Conservation (phyloP, 176 grass and related monocot genomes). For the Tuctoria greenei region DNA sequence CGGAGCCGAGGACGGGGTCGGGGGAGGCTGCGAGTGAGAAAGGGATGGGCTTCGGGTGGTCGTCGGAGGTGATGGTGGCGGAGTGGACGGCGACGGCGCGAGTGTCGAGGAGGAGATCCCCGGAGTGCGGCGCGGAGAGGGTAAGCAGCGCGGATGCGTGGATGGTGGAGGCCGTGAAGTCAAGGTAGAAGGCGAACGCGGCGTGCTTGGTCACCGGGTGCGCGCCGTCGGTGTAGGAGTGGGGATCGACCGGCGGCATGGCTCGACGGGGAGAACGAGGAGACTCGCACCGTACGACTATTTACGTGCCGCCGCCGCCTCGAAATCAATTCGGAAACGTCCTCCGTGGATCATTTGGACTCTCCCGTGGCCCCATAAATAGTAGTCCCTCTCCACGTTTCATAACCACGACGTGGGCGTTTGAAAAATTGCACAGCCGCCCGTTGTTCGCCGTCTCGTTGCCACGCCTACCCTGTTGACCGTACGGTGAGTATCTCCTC, state of each 20-base stretch:
- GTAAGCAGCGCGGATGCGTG: conserved; percentile 55
- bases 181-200: conserved; percentile 74
- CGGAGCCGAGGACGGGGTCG: conserved; percentile 65
- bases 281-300: no score
- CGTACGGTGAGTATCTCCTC: no score
- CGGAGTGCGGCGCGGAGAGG: conserved; percentile 61
- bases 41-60: conserved; percentile 33
- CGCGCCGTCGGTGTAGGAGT: conserved; percentile 75
- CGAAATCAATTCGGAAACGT: no score
- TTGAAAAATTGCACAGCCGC: no score
- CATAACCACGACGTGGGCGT: no score
- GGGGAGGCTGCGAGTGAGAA: conserved; percentile 47
- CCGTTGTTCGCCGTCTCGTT: no score
- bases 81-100: conserved; percentile 52
- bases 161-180: conserved; percentile 72
- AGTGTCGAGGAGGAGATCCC: conserved; percentile 65
- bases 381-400: no score
- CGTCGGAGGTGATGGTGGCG: conserved; percentile 43
- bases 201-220: conserved; percentile 52
- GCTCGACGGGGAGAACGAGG: no score
- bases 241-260: conserved; percentile 90
- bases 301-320: no score
- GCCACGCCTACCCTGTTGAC: no score
- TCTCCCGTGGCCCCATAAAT: no score
- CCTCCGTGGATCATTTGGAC: no score